A percentile compares a stretch with the other conserved stretches of the same genome.
phyloP scores from a whole-genome alignment of 805 yeast genomes.

The Metschnikowia rubicola region DNA sequence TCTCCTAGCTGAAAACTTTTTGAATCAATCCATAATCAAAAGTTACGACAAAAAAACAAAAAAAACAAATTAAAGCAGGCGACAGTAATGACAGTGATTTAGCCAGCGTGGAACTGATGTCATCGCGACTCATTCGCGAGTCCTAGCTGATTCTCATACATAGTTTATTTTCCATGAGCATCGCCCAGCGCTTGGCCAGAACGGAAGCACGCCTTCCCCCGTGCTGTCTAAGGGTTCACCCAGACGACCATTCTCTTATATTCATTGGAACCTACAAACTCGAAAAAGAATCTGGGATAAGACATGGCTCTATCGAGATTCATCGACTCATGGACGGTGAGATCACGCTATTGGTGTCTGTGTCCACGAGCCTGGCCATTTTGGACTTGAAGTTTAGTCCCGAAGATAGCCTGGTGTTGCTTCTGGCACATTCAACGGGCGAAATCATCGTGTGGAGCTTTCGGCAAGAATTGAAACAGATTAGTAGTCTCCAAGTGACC shows the following conservation, averaged over 20 bases:
- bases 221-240: constrained; percentile 67
- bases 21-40: too few species aligned
- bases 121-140: too few species aligned
- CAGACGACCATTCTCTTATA: constrained; percentile 43
- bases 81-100: too few species aligned
- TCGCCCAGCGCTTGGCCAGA: constrained; percentile 8
- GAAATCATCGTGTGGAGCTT: constrained; percentile 58
- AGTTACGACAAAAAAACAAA: too few species aligned
- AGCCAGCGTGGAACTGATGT: too few species aligned
- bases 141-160: too few species aligned
- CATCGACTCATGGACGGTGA: constrained; percentile 26
- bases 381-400: constrained; percentile 74
- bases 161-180: constrained; percentile 1
- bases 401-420: constrained; percentile 43
- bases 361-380: constrained; percentile 56
- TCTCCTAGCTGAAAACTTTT: too few species aligned
- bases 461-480: constrained; percentile 17
- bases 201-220: constrained; percentile 67
- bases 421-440: constrained; percentile 82
- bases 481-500: constrained; percentile 38
- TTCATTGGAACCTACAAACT: constrained; percentile 81
- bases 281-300: constrained; percentile 47
- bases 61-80: too few species aligned
- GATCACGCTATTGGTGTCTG: constrained; percentile 11
- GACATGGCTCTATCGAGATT: constrained; percentile 62